Conservation (phyloP, 2,329 filamentous ascomycete genomes). For the Knoxdaviesia capensis region DNA sequence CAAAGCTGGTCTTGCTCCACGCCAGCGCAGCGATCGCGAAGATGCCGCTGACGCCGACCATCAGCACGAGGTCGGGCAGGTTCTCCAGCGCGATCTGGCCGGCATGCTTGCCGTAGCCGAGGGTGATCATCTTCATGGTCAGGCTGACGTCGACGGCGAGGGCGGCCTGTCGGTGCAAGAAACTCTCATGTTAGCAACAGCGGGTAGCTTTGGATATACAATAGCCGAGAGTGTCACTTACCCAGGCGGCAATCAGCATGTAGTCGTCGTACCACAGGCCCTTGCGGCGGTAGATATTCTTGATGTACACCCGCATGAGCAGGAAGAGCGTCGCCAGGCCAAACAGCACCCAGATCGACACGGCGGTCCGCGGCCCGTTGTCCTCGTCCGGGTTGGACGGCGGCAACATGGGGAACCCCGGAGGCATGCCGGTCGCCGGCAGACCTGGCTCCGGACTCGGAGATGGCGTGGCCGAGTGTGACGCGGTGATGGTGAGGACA, state of each 20-base stretch:
- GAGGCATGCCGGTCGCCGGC: too few relatives aligned
- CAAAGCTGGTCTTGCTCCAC: slow-evolving; percentile 12
- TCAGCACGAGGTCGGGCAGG: neutral
- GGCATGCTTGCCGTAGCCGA: slow-evolving; percentile 7
- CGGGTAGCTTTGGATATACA: too few relatives aligned
- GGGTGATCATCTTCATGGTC: slow-evolving; percentile 5
- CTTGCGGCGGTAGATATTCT: slow-evolving; percentile 11
- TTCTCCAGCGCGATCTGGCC: slow-evolving; percentile 2
- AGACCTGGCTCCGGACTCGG: too few relatives aligned
- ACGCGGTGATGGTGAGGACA: too few relatives aligned
- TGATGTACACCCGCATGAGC: slow-evolving; percentile 15
- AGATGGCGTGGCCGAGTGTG: too few relatives aligned
- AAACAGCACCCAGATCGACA: slow-evolving; percentile 5
- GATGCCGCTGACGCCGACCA: slow-evolving; percentile 1
- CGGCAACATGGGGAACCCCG: too few relatives aligned
- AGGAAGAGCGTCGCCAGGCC: slow-evolving; percentile 6
- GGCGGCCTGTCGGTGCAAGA: too few relatives aligned
- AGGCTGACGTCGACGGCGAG: neutral
- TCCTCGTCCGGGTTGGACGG: neutral
- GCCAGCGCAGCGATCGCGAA: neutral
- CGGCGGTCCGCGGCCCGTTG: neutral
- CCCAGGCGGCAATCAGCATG: slow-evolving; percentile 13
- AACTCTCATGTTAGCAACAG: too few relatives aligned
- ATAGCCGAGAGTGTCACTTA: too few relatives aligned
- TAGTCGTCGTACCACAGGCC: slow-evolving; percentile 18